A percentile compares a stretch with the other conserved stretches of the same genome.
phyloP scores from a whole-genome alignment of 1,139 yeast species.

The Blastobotrys buckinghamii region DNA sequence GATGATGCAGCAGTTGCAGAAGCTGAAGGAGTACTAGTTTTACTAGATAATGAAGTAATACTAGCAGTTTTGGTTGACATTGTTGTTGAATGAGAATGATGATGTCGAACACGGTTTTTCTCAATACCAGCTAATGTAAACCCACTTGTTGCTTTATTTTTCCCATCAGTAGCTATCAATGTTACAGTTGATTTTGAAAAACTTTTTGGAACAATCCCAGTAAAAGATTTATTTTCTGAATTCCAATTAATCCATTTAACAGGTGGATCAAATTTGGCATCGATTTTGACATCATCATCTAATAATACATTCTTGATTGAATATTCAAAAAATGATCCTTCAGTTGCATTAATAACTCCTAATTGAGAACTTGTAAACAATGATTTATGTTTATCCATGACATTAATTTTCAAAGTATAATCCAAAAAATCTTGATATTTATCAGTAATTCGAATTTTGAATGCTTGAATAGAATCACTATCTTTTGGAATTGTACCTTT shows the following conservation, averaged over 20 bases:
- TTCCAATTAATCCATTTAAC: constrained; percentile 64
- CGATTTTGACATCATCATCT: constrained; percentile 48
- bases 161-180: constrained; percentile 43
- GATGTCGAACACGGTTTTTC: neutral
- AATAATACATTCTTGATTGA: constrained; percentile 34
- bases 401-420: constrained; percentile 48
- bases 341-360: constrained; percentile 56
- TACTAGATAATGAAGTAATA: constrained; percentile 13
- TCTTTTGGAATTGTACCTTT: constrained; percentile 51
- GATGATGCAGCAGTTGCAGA: constrained; percentile 22
- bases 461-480: constrained; percentile 36
- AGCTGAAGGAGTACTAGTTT: neutral
- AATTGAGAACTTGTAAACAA: constrained; percentile 25
- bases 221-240: constrained; percentile 54
- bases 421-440: constrained; percentile 57
- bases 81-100: neutral
- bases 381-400: constrained; percentile 25
- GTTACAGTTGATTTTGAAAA: constrained; percentile 47
- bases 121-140: constrained; percentile 55
- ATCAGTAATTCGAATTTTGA: constrained; percentile 58
- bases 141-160: constrained; percentile 38
- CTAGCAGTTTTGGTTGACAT: constrained; percentile 19
- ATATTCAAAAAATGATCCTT: constrained; percentile 49
- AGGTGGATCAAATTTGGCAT: constrained; percentile 39
- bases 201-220: constrained; percentile 60